Percentiles rank a stretch among this genome's conserved stretches.
Conservation (phyloP, 1,284 basidiomycete genomes). For the Lignosus rhinocerotis region DNA sequence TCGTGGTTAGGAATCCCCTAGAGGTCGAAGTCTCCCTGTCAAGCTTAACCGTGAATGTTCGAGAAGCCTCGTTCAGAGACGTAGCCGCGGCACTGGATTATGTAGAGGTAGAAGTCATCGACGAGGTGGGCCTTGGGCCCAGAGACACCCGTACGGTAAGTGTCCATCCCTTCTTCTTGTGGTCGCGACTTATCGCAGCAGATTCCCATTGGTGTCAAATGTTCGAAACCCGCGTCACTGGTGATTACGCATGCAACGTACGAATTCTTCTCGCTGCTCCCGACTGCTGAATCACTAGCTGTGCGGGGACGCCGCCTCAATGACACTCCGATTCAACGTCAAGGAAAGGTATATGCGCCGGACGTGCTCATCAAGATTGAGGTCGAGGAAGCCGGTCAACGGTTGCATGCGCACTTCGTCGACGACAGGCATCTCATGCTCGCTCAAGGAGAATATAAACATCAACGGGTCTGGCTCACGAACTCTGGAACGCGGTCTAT, state of each 20-base stretch:
- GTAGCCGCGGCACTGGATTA: slow-evolving; percentile 38
- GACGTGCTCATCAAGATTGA: slow-evolving; percentile 57
- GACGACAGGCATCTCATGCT: slow-evolving; percentile 53
- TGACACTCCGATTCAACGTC: slow-evolving; percentile 67
- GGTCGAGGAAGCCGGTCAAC: slow-evolving; percentile 60
- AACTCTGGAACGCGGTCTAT: slow-evolving; percentile 61
- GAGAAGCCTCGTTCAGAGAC: slow-evolving; percentile 39
- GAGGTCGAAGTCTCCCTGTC: slow-evolving; percentile 67
- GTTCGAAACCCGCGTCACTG: slow-evolving; percentile 50
- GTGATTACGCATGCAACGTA: slow-evolving; percentile 58
- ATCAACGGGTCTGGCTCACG: slow-evolving; percentile 54
- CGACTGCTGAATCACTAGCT: slow-evolving; percentile 59
- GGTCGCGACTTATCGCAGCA: slow-evolving; percentile 29
- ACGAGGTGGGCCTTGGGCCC: slow-evolving; percentile 56
- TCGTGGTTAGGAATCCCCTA: slow-evolving; percentile 68
- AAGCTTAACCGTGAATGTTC: slow-evolving; percentile 55
- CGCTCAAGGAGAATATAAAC: slow-evolving; percentile 62
- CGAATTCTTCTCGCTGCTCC: slow-evolving; percentile 67
- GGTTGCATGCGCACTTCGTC: slow-evolving; percentile 56
- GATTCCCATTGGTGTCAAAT: slow-evolving; percentile 65
- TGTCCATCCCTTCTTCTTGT: slow-evolving; percentile 11
- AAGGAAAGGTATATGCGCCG: slow-evolving; percentile 63
- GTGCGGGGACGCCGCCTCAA: slow-evolving; percentile 68
- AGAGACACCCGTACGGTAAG: slow-evolving; percentile 61
- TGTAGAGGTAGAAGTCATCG: slow-evolving; percentile 57